phyloP scores from a whole-genome alignment of 139 green algal genomes.

The Chlorella sp. region DNA sequence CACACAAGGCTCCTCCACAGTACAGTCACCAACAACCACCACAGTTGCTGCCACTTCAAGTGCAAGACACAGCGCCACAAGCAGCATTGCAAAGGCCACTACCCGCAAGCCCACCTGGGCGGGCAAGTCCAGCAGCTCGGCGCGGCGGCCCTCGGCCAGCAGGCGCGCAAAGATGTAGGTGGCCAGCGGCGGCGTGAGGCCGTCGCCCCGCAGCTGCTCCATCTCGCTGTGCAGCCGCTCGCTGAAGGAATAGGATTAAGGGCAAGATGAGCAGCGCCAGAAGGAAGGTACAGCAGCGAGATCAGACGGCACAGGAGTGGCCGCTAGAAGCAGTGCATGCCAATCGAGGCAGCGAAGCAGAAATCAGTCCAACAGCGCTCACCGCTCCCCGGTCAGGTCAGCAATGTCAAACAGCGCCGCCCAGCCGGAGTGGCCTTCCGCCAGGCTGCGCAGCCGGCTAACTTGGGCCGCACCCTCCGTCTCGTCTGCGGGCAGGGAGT shows the following conservation, averaged over 20 bases:
- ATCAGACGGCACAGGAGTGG: neutral
- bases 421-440: constrained; percentile 1
- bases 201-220: constrained; percentile 28
- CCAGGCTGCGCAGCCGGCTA: neutral
- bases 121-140: constrained; percentile 19
- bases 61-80: too few relatives aligned
- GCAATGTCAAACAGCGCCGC: neutral
- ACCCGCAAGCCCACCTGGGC: neutral
- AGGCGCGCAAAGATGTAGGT: constrained; percentile 7
- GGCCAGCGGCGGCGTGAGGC: constrained; percentile 1
- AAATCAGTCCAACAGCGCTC: too few relatives aligned
- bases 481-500: neutral
- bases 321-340: too few relatives aligned
- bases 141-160: constrained; percentile 2
- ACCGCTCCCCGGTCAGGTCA: neutral
- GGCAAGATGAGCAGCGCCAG: neutral
- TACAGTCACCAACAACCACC: neutral
- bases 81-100: too few relatives aligned
- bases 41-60: neutral
- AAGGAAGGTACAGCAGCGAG: neutral
- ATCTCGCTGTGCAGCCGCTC: constrained; percentile 5
- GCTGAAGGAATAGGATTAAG: neutral
- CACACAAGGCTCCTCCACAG: too few relatives aligned
- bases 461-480: too few relatives aligned
- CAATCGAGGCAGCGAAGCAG: too few relatives aligned